Evolutionary conservation across 331 rosid species (phyloP).

Genomic region (Quercus phellos): DNA sequence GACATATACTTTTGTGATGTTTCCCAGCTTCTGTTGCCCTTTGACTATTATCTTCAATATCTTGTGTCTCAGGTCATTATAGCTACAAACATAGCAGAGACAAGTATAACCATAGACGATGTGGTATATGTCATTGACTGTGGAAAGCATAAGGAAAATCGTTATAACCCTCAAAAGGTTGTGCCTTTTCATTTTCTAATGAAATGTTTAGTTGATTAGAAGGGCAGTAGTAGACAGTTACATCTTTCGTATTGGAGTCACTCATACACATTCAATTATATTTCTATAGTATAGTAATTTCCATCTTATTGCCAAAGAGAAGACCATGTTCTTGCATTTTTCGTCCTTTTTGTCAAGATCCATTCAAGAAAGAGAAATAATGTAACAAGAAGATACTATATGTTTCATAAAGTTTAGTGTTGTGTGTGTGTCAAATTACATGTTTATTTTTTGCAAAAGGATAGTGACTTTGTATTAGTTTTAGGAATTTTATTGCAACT

Average conservation of each 20-base stretch:
- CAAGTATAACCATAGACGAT: slow-evolving; percentile 94
- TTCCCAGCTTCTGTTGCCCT: neutral
- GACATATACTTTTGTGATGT: neutral
- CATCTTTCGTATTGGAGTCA: neutral
- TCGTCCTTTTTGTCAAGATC: neutral
- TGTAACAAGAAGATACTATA: neutral
- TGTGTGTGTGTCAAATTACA: neutral
- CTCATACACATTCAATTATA: neutral
- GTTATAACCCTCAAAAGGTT: slow-evolving; percentile 96
- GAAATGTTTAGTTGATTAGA: neutral
- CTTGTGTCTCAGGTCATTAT: slow-evolving; percentile 59
- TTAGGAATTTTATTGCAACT: neutral
- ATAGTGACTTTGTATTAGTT: neutral
- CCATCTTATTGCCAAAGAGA: neutral
- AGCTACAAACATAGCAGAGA: slow-evolving; percentile 97
- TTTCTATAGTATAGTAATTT: neutral
- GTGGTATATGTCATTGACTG: slow-evolving; percentile 87
- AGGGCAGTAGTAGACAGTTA: neutral
- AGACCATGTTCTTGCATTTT: neutral
- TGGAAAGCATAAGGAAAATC: slow-evolving; percentile 95
- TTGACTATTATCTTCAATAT: slow-evolving; percentile 10
- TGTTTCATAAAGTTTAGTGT: neutral
- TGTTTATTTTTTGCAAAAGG: neutral
- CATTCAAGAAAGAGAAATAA: neutral
- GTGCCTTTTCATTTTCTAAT: slow-evolving; percentile 18